Evolutionary conservation across 23 red algal genomes (phyloP), one percentile per base, ranked within the genome.

Genomic region (Cyanidioschyzon merolae): DNA sequence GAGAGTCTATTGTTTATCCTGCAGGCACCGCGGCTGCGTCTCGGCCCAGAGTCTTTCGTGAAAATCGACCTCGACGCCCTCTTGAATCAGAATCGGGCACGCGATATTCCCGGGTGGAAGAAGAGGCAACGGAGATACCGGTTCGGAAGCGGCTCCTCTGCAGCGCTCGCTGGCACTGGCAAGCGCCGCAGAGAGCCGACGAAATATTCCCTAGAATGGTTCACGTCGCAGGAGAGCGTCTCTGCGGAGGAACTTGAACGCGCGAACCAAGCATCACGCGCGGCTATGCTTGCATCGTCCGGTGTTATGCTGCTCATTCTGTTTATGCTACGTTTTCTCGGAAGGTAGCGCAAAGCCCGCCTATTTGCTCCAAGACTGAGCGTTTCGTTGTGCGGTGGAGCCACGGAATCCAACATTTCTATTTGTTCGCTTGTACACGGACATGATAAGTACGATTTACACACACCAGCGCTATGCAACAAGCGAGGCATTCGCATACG

Each of bases 191-290:
- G 83, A 63, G 74, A 75, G 37, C 87, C 86, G 45, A 82, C 90
- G 74, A 86, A 83, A 2, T 90, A 96, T 78, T 85, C 74, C 37
- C 59, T 96, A 24, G 83, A 96, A 35, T 96, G 92, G 92, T 96
- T 85, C 39, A 74, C 87, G 71, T 57, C 77, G 29, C 85, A 94
- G 67, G 84, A 87, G n/a, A 75, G 68, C 34, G 59, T 79, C 37
- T 85, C 83, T 0, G 59, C 50, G 81, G 41, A 75, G 40, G 40
- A n/a, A 26, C 38, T 50, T 0, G 87, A 90, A 50, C 41, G 75
- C 67, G 68, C n/a, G 39, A 21, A 76, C 68, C 1, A 74, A 25
- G 30, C 7, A 7, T 32, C 32, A 35, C 7, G 32, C 63, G 32
- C n/a, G 7, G 63, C 63, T 7, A 3, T 71, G 12, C 12, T 71